Base-by-base conservation (phyloP, 768 basidiomycete species). In the Plicaturopsis crispa region DNA sequence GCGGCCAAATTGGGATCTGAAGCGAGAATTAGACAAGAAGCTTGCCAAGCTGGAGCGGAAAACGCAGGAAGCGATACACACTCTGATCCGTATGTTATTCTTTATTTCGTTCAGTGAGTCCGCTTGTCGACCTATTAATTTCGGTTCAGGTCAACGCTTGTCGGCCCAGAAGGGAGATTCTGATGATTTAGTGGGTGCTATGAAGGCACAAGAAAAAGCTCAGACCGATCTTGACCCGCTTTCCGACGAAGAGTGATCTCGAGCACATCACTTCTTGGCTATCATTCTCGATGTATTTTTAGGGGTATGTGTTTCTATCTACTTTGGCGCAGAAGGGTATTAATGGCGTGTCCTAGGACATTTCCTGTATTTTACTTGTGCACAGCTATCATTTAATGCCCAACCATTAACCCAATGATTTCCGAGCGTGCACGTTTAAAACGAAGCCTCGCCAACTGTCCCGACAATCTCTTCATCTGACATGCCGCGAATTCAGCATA, bases 1-100 rank as follows among this genome's bases (percentile, higher is more conserved):
- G 71, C 75, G 92, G 33, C 82, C 89, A 7, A 98, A 94, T 60
- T 94, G 91, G 92, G 91, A 94, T 57, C 67, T 96, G 51, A 93
- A 92, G 59, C 78, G 91, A 41, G 91, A 97, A 51, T 79, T 93
- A 63, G 88, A 93, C 41, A 89, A 84, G 66, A 91, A 88, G 56
- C 60, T 91, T 33, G 73, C 81, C 6, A 92, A 80, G 54, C 68
- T 98, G n/a, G 92, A 96, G 52, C 66, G 88, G 49, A 83, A 79
- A 61, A 96, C 91, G 2, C 87, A 93, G 44, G 87, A 93, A 58
- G 78, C 92, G 4, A 87, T 97, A 45, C 88, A 93, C 51, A 85
- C 81, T 3, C 72, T 97, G 16, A 97, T 97, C 52, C 82, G 94
- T 97, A 50, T 55, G 90, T 70, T 36, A 4, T 23, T 14, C 31